A percentile compares a stretch with the other conserved stretches of the same genome.
These are phyloP conservation scores for Cyclotella sp. DNA, from an alignment of 108 stramenopile genomes.

Conservation along the genomic window DNA sequence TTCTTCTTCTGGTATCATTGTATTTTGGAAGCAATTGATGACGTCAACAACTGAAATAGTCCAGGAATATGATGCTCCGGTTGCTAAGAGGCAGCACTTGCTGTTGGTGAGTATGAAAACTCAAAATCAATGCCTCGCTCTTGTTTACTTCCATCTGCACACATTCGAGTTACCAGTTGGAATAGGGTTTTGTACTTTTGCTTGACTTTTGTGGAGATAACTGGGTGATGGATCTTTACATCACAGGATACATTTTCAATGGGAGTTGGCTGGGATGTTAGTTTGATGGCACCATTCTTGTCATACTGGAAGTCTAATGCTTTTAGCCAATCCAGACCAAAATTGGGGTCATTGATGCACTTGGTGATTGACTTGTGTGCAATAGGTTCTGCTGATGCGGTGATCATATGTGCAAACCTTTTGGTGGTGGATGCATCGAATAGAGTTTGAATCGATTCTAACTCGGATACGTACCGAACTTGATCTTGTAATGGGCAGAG, in stretches of 20 bases:
- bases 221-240: not conserved
- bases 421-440: not conserved
- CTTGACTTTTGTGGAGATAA: conserved; percentile 14
- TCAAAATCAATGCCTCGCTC: conserved; percentile 22
- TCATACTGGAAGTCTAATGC: conserved; percentile 8
- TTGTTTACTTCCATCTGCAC: conserved; percentile 17
- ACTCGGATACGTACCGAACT: not conserved
- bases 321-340: not conserved
- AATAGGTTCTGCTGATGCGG: not conserved
- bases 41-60: conserved; percentile 1
- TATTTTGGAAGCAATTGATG: conserved; percentile 19
- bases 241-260: not conserved
- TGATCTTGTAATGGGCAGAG: not conserved
- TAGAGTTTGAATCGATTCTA: not conserved
- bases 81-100: not conserved
- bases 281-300: not conserved
- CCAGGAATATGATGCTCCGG: not conserved
- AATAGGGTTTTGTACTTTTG: not conserved
- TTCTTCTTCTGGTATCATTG: not conserved
- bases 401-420: conserved; percentile 4
- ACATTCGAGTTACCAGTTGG: conserved; percentile 5
- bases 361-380: not conserved
- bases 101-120: conserved; percentile 15
- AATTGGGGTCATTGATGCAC: conserved; percentile 10
- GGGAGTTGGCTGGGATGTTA: conserved; percentile 5